Base-by-base conservation (phyloP, 1,139 yeast species). In the Tardiomyces blankii region DNA sequence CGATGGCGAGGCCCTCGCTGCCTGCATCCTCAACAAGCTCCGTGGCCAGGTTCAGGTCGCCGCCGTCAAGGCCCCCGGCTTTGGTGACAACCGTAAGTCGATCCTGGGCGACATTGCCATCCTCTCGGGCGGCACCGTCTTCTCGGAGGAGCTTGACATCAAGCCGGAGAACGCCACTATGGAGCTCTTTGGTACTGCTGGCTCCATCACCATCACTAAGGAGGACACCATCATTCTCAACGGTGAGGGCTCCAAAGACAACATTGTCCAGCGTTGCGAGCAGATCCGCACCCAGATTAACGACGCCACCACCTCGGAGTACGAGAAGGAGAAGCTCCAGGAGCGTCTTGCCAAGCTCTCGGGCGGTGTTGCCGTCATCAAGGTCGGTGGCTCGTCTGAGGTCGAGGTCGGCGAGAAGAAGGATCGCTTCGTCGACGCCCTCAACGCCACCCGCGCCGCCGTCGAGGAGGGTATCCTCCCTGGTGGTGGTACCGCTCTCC, bases 351-450 rank as follows among this genome's bases (percentile, higher is more conserved):
- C 99, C 61, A 91, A 91, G 75, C 80, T 91, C 58, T 85, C 96
- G 46, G 99, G 99, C 50, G 98, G 98, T 79, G 98, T 91, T 66
- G 99, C 99, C 54, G 98, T 93, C 56, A 77, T 91, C 62, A 86
- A 84, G 76, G 98, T 91, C 52, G 99, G 99, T 67, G 99, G 99
- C 59, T 70, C 98, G 46, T 87, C 96, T 23, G 99, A 91, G 73
- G 88, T 91, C 58, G 99, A 91, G 74, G 99, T 91, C 57, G 95
- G 97, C 65, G 99, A 91, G 76, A 93, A 91, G 95, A 91, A 91
- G 76, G 99, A 91, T 69, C 88, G 99, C 74, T 93, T 89, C 65
- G 98, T 93, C 61, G 99, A 91, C 73, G 98, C 99, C 43, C 78
- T 91, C 65, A 91, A 93, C 67, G 98, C 99, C 50, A 93, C 98